Evolutionary conservation across 2,329 filamentous ascomycete genomes (phyloP).

Genomic region (Colletotrichum sp.): DNA sequence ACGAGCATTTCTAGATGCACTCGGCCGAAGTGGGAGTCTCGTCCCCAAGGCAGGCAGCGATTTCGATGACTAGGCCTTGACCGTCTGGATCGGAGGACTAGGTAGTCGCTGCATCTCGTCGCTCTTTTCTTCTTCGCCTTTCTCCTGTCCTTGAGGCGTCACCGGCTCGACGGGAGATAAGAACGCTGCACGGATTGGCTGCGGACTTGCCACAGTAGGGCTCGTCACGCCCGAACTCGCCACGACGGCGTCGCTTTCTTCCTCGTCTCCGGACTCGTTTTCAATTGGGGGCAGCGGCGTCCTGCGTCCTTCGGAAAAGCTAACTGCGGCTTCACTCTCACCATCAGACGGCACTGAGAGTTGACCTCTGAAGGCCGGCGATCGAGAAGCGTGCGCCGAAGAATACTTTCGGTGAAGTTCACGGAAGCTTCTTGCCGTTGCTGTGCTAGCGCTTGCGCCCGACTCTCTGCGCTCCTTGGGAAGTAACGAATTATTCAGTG

Average conservation of each 20-base stretch:
- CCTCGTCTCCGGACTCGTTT: constrained; percentile 35
- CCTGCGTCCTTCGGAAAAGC: constrained; percentile 63
- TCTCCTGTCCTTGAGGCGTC: background rate
- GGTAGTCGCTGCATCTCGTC: constrained; percentile 30
- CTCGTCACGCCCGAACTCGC: background rate
- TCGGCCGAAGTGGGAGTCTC: background rate
- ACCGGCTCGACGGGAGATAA: background rate
- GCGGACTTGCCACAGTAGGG: background rate
- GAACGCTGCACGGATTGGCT: background rate
- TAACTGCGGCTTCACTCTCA: constrained; percentile 65
- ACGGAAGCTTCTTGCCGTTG: constrained; percentile 69
- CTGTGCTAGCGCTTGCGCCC: constrained; percentile 68
- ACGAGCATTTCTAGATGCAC: background rate
- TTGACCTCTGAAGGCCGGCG: constrained; percentile 42
- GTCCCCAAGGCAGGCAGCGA: background rate
- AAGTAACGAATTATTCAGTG: constrained; percentile 50
- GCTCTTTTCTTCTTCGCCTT: constrained; percentile 25
- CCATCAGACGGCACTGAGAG: constrained; percentile 59
- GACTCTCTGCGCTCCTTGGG: constrained; percentile 62
- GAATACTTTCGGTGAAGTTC: constrained; percentile 67
- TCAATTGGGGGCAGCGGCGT: constrained; percentile 61
- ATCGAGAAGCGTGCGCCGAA: constrained; percentile 53
- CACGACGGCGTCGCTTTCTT: background rate
- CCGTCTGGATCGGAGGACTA: constrained; percentile 33
- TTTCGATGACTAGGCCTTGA: constrained; percentile 32